Conservation (phyloP, 2,329 filamentous ascomycete genomes). For the Phoma sp. region DNA sequence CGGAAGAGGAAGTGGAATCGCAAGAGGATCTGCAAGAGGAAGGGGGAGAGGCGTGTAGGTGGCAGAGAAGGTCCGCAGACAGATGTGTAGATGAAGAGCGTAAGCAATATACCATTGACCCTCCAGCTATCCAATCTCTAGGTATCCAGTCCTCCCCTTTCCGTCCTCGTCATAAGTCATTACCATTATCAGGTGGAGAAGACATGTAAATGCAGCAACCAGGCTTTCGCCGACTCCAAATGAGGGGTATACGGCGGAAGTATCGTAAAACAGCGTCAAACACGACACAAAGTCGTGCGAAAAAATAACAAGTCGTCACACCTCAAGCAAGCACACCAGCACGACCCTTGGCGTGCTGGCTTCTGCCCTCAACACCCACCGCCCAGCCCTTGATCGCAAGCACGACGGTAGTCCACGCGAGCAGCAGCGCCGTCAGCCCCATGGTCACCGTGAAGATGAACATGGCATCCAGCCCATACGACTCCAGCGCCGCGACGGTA, state of each 20-base stretch:
- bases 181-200: conserved; percentile 23
- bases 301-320: conserved; percentile 1
- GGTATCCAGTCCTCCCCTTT: neutral
- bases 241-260: conserved; percentile 43
- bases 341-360: conserved; percentile 30
- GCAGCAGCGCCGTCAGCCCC: conserved; percentile 80
- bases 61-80: neutral
- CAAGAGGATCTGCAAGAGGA: conserved; percentile 42
- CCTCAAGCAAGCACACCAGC: conserved; percentile 38
- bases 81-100: conserved; percentile 1
- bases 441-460: conserved; percentile 89
- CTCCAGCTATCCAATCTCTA: conserved; percentile 11
- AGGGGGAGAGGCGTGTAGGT: conserved; percentile 39
- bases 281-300: conserved; percentile 22
- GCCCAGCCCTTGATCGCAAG: conserved; percentile 92
- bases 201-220: conserved; percentile 34
- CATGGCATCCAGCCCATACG: conserved; percentile 83
- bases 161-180: conserved; percentile 6
- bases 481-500: conserved; percentile 77
- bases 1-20: conserved; percentile 47
- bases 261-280: conserved; percentile 30
- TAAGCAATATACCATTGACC: conserved; percentile 17
- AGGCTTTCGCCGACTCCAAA: conserved; percentile 28
- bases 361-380: conserved; percentile 45
- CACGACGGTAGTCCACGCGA: conserved; percentile 81